Conservation (phyloP, 2,329 filamentous ascomycete genomes). For the Fusarium sp. region DNA sequence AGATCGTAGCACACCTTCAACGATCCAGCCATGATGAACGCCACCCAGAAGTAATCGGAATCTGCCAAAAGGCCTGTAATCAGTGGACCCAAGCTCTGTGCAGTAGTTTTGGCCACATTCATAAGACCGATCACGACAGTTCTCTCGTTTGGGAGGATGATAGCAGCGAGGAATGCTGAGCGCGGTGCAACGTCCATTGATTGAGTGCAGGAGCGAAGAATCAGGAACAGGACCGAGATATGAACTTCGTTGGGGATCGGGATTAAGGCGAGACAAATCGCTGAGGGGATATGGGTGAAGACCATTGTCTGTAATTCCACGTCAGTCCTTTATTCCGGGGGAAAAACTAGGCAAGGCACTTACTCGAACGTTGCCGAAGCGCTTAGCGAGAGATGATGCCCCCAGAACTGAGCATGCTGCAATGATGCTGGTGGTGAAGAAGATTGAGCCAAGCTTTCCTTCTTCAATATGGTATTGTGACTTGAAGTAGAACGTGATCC, state of each 20-base stretch:
- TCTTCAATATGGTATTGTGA: conserved; percentile 60
- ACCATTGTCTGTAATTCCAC: conserved; percentile 70
- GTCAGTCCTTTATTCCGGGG: too few species aligned
- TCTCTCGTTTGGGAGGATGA: conserved; percentile 72
- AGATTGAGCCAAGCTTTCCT: conserved; percentile 64
- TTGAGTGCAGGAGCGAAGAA: conserved; percentile 70
- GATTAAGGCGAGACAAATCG: conserved; percentile 72
- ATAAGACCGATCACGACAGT: conserved; percentile 78
- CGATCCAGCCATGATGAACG: conserved; percentile 70
- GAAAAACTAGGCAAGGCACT: conserved; percentile 43
- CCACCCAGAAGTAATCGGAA: conserved; percentile 67
- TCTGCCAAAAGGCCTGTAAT: conserved; percentile 73
- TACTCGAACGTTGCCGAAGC: conserved; percentile 72
- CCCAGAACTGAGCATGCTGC: conserved; percentile 63
- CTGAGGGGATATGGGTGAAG: conserved; percentile 77
- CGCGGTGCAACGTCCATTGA: conserved; percentile 79
- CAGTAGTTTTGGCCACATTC: conserved; percentile 75
- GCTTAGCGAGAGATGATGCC: conserved; percentile 64
- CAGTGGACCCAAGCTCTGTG: conserved; percentile 70
- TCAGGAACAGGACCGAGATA: conserved; percentile 68
- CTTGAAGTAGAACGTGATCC: conserved; percentile 69
- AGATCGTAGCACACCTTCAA: conserved; percentile 72
- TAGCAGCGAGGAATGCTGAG: conserved; percentile 74
- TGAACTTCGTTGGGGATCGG: conserved; percentile 65
- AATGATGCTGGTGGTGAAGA: conserved; percentile 65